A percentile compares a stretch with the other conserved stretches of the same genome.
These are phyloP conservation scores for Sicyos edulis DNA, from an alignment of 306 rosid genomes.

Conservation along the genomic window DNA sequence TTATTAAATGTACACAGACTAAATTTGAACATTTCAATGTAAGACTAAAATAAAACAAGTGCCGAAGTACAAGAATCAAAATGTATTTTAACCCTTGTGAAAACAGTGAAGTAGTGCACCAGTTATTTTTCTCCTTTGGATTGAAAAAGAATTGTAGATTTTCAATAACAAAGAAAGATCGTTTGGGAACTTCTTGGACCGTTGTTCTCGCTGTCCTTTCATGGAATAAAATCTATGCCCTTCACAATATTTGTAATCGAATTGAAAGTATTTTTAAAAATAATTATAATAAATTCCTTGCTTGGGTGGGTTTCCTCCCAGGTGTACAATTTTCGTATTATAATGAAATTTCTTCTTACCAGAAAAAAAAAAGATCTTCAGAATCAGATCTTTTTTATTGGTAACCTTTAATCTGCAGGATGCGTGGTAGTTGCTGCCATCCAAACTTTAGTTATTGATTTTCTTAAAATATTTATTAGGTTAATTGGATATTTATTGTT, in stretches of 20 bases:
- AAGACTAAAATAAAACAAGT: too few species aligned
- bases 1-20: too few species aligned
- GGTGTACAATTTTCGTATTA: neutral
- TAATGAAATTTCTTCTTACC: neutral
- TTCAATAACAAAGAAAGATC: too few species aligned
- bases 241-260: neutral
- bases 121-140: too few species aligned
- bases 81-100: too few species aligned
- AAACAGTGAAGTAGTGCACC: too few species aligned
- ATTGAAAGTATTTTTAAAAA: neutral
- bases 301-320: neutral
- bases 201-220: too few species aligned
- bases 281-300: neutral
- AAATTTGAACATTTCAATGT: too few species aligned
- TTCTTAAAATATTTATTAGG: neutral
- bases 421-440: constrained; percentile 3
- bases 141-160: too few species aligned
- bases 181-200: too few species aligned
- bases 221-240: too few species aligned
- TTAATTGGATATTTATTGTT: neutral
- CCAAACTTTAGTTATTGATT: neutral
- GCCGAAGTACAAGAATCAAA: too few species aligned
- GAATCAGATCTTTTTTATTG: neutral
- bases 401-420: neutral
- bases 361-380: neutral